phyloP scores from a whole-genome alignment of 306 rosid species.

The Ceratonia siliqua region DNA sequence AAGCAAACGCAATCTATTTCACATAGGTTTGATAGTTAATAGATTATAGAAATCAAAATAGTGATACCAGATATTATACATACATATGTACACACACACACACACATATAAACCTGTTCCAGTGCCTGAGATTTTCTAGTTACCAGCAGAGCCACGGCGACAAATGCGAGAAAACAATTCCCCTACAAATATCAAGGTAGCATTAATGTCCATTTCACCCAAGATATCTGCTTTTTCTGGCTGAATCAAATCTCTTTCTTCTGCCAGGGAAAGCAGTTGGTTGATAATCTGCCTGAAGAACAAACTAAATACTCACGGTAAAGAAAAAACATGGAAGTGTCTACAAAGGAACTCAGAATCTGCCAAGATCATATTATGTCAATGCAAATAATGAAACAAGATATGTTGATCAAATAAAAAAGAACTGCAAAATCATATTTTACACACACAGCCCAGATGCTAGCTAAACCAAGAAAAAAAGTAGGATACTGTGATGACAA shows the following conservation, averaged over 20 bases:
- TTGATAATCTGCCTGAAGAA: conserved; percentile 78
- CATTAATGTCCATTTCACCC: conserved; percentile 40
- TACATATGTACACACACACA: not conserved
- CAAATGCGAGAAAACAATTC: conserved; percentile 80
- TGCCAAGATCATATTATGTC: conserved; percentile 17
- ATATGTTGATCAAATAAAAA: not conserved
- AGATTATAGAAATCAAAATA: conserved; percentile 5
- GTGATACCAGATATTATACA: conserved; percentile 2
- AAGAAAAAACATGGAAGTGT: conserved; percentile 44
- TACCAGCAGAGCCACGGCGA: conserved; percentile 96
- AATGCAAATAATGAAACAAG: conserved; percentile 11
- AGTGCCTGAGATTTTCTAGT: conserved; percentile 39
- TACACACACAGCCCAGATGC: conserved; percentile 12
- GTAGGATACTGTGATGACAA: conserved; percentile 89
- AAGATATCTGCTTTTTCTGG: conserved; percentile 27
- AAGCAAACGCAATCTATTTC: conserved; percentile 29
- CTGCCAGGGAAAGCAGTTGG: conserved; percentile 74
- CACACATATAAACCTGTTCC: conserved; percentile 6
- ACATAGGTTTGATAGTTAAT: conserved; percentile 21
- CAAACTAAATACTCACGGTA: conserved; percentile 60
- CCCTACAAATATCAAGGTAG: conserved; percentile 71
- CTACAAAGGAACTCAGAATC: conserved; percentile 15
- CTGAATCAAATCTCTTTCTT: conserved; percentile 47
- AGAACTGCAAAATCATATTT: conserved; percentile 24
- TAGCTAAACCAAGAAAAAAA: conserved; percentile 30